phyloP scores from a whole-genome alignment of 2,329 filamentous ascomycete genomes.

The Exophiala oligosperma region DNA sequence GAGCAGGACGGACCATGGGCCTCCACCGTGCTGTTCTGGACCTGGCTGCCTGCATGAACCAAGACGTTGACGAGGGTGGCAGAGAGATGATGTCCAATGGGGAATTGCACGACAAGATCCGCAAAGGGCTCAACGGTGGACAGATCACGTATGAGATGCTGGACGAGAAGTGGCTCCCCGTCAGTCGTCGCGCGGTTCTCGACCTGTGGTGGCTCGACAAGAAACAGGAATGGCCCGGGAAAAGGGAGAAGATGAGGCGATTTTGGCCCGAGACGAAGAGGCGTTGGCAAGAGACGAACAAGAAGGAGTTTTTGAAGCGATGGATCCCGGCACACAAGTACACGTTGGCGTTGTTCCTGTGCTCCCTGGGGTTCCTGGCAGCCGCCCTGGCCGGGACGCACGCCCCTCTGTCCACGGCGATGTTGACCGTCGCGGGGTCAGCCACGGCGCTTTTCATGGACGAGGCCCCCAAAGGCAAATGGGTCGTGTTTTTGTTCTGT shows the following conservation, averaged over 20 bases:
- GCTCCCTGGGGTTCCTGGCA: conserved; percentile 7
- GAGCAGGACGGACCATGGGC: conserved; percentile 34
- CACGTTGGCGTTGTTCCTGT: neutral
- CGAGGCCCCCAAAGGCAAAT: conserved; percentile 5
- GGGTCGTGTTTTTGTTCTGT: conserved; percentile 9
- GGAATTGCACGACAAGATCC: conserved; percentile 7
- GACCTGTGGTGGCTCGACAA: no score
- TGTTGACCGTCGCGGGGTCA: neutral
- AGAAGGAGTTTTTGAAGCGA: neutral
- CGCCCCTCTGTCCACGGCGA: conserved; percentile 1
- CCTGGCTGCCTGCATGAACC: conserved; percentile 16
- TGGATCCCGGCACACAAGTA: neutral
- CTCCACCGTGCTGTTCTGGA: conserved; percentile 31
- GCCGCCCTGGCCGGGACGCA: conserved; percentile 6
- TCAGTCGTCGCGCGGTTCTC: neutral
- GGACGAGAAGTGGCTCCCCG: conserved; percentile 5
- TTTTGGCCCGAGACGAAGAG: no score
- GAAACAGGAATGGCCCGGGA: no score
- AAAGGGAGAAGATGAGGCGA: no score
- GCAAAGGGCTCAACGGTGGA: conserved; percentile 8
- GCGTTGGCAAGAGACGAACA: neutral
- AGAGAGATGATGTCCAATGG: conserved; percentile 12
- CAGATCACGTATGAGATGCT: conserved; percentile 12
- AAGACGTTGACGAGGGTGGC: conserved; percentile 12
- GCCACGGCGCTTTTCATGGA: neutral